Base-by-base conservation (phyloP, 1,284 basidiomycete species). In the Agroathelia rolfsii region DNA sequence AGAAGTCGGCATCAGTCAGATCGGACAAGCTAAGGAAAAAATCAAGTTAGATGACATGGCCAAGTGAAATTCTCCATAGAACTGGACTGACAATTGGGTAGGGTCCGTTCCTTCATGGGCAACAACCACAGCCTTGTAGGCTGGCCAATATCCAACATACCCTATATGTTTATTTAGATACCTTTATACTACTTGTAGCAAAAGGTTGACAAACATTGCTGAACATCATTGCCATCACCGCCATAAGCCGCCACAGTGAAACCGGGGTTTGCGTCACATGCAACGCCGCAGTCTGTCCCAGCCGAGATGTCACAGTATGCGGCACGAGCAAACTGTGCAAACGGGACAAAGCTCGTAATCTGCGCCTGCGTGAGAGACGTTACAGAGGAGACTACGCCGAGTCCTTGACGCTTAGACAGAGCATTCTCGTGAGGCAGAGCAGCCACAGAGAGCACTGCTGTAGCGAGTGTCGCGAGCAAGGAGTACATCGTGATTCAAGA, bases 31-130 rank as follows among this genome's bases (percentile, higher is more conserved):
- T 67, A 24, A 6, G 35, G 20, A 9, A 13, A 24, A 23, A 6
- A 49, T 18, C 15, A 44, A 44, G 26, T 16, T 16, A 17, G 33
- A 24, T 18, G 6, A n/a, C 18, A 36, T 10, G 38, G 24, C 16
- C 13, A 11, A n/a, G 6, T 20, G 29, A 24, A 26, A 28, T 9
- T 7, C 19, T 7, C 19, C 11, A 27, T 16, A 27, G 19, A n/a
- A 5, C 12, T 20, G 11, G 4, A 37, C 52, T 41, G 41, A 67
- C 62, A 72, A 46, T 36, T 67, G 47, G 3, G 58, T 56, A 4
- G 67, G 64, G 42, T 72, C 68, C 2, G 69, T 71, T 16, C 70
- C 69, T 43, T 73, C 51, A 39, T 72, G 68, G 2, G 59, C 55
- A 13, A 72, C 64, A 7, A 72, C 60, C 7, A 71, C 59, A n/a